phyloP scores from a whole-genome alignment of 192 early-diverging fungal species.

The Lobosporangium transversale region DNA sequence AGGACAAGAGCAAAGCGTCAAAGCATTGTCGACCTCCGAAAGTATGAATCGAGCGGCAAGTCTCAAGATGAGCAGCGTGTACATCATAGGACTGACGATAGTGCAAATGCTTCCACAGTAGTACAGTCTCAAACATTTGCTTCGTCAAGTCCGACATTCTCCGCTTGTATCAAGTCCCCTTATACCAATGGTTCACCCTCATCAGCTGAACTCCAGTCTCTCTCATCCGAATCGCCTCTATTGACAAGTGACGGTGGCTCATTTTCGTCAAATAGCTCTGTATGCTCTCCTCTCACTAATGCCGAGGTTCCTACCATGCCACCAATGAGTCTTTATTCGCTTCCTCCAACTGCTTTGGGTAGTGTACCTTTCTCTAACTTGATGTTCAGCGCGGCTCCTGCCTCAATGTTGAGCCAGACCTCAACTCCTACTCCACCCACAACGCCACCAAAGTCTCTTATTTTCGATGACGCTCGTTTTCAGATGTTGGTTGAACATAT shows the following conservation, averaged over 20 bases:
- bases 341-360: conserved; percentile 19
- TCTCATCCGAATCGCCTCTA: conserved; percentile 22
- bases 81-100: too few species aligned
- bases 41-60: conserved; percentile 3
- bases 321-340: conserved; percentile 9
- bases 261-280: conserved; percentile 17
- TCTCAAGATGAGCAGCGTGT: conserved; percentile 8
- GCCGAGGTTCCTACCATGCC: conserved; percentile 2
- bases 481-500: conserved; percentile 56
- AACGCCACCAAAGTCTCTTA: conserved; percentile 23
- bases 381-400: background rate
- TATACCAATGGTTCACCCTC: background rate
- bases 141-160: background rate
- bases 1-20: too few species aligned
- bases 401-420: too few species aligned
- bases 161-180: background rate
- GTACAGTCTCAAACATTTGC: too few species aligned
- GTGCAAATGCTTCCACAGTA: too few species aligned
- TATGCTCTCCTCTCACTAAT: conserved; percentile 15
- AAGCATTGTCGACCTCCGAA: background rate
- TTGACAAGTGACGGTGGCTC: conserved; percentile 7
- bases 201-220: background rate
- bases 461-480: conserved; percentile 58
- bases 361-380: background rate
- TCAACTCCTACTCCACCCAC: background rate